A percentile compares a stretch with the other conserved stretches of the same genome.
Conservation (phyloP, 805 yeast genomes). For the Ogataea saltuana region DNA sequence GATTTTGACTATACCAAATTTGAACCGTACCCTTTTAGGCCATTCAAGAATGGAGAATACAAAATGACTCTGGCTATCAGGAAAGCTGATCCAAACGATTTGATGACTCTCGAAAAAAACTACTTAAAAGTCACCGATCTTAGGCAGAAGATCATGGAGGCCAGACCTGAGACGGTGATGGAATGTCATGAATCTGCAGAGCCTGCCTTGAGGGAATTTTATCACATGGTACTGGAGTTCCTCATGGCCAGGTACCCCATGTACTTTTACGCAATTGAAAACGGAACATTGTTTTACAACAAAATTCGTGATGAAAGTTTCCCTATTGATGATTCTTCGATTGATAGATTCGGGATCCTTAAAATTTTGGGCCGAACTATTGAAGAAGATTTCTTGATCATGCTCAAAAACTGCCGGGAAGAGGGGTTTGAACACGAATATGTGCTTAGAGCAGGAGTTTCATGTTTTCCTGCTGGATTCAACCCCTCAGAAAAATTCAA, state of each 20-base stretch:
- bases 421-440: constrained; percentile 51
- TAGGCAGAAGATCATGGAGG: constrained; percentile 37
- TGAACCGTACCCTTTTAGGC: constrained; percentile 45
- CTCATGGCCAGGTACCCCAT: constrained; percentile 53
- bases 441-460: constrained; percentile 53
- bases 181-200: constrained; percentile 36
- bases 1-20: constrained; percentile 45
- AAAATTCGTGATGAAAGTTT: constrained; percentile 42
- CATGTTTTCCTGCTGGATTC: constrained; percentile 74
- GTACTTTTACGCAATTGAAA: constrained; percentile 40
- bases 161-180: constrained; percentile 36
- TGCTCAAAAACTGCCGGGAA: constrained; percentile 44
- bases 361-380: constrained; percentile 33
- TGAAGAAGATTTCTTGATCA: constrained; percentile 65
- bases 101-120: constrained; percentile 63
- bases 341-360: constrained; percentile 19
- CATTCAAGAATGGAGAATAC: constrained; percentile 52
- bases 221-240: constrained; percentile 38
- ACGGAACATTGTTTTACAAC: constrained; percentile 35
- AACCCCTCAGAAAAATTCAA: constrained; percentile 57
- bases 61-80: constrained; percentile 64
- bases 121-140: constrained; percentile 48
- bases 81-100: constrained; percentile 49
- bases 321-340: constrained; percentile 31
- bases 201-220: constrained; percentile 50